phyloP scores from a whole-genome alignment of 805 yeast species.

The Lipomyces sp. region DNA sequence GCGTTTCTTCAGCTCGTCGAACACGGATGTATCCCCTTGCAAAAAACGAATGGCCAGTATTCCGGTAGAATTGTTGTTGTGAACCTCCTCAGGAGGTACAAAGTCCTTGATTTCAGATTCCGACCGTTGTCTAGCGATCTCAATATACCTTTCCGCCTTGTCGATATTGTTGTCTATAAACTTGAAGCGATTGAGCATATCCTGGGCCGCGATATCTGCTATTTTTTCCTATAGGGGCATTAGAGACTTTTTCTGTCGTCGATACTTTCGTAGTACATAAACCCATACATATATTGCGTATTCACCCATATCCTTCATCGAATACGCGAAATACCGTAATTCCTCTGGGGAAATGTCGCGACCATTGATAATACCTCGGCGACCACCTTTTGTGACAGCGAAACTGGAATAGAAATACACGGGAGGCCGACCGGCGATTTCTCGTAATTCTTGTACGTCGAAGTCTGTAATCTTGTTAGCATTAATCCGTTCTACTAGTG shows the following conservation, averaged over 20 bases:
- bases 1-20: not conserved
- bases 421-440: conserved; percentile 16
- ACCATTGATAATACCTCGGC: conserved; percentile 12
- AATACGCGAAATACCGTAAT: conserved; percentile 18
- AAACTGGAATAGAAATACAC: conserved; percentile 17
- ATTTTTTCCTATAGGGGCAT: conserved; percentile 6
- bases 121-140: conserved; percentile 8
- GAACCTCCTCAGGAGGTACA: conserved; percentile 20
- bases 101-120: conserved; percentile 13
- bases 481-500: not conserved
- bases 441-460: not conserved
- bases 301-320: conserved; percentile 9
- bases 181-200: conserved; percentile 13
- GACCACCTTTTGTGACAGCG: conserved; percentile 13
- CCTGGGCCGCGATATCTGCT: conserved; percentile 10
- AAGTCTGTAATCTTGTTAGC: not conserved
- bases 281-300: conserved; percentile 14
- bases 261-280: not conserved
- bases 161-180: conserved; percentile 12
- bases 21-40: conserved; percentile 21
- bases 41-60: conserved; percentile 17
- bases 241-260: not conserved
- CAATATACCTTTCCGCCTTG: conserved; percentile 15
- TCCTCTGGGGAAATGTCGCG: conserved; percentile 32
- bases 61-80: conserved; percentile 17